Conservation (phyloP, 495 filamentous ascomycete species). For the Daldinia bambusicola region DNA sequence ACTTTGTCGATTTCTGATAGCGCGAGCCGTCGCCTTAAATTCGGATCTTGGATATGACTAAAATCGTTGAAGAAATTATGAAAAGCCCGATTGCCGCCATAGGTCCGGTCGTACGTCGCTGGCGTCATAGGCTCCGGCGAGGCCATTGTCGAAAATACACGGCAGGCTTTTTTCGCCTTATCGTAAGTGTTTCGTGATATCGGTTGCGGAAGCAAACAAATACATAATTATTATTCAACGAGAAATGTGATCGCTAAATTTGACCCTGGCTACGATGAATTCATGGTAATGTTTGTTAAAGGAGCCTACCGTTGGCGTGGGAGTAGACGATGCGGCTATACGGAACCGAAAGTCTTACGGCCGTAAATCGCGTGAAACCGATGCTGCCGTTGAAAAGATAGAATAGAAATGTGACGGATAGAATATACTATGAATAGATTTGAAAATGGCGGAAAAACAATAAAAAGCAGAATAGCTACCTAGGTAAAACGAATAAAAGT, state of each 20-base stretch:
- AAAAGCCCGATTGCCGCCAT: constrained; percentile 67
- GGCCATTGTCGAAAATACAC: constrained; percentile 36
- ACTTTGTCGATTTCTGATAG: constrained; percentile 80
- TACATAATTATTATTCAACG: constrained; percentile 10
- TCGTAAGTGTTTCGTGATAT: constrained; percentile 13
- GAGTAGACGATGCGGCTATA: constrained; percentile 2
- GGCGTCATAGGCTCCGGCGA: constrained; percentile 52
- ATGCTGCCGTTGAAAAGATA: neutral
- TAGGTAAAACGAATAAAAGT: neutral
- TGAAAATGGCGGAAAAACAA: constrained; percentile 1
- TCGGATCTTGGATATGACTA: constrained; percentile 73
- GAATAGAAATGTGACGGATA: neutral
- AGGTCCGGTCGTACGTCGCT: constrained; percentile 48
- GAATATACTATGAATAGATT: neutral
- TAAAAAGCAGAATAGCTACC: neutral
- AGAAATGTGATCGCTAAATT: constrained; percentile 2
- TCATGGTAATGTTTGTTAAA: constrained; percentile 15
- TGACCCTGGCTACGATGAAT: constrained; percentile 7
- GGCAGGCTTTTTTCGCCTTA: neutral
- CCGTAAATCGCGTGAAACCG: neutral
- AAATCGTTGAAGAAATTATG: constrained; percentile 69
- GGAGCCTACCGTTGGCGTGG: neutral
- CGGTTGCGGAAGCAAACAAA: neutral
- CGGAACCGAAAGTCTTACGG: neutral
- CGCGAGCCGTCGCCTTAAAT: constrained; percentile 74